A percentile compares a stretch with the other conserved stretches of the same genome.
Evolutionary conservation across 495 filamentous ascomycete genomes (phyloP).

Genomic region (Podospora pseudopauciseta): DNA sequence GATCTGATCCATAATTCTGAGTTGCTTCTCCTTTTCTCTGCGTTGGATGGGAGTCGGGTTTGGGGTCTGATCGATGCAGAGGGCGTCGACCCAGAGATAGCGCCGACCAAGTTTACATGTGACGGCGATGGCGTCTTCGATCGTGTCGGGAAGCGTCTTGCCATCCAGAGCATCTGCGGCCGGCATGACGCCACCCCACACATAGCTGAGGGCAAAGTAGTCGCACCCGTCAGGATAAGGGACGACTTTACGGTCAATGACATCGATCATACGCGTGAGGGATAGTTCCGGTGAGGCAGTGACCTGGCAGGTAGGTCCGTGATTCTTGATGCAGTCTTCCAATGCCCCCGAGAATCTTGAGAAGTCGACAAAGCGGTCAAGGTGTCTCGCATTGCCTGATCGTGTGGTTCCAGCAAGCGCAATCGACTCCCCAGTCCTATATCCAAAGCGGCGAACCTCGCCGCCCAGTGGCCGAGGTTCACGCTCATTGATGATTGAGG

Average conservation of each 20-base stretch:
- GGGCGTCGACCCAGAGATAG: slow-evolving; percentile 28
- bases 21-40: slow-evolving; percentile 10
- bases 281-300: neutral
- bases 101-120: slow-evolving; percentile 13
- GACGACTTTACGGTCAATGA: neutral
- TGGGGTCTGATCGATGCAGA: slow-evolving; percentile 24
- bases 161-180: slow-evolving; percentile 14
- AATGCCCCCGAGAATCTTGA: neutral
- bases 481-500: neutral
- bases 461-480: neutral
- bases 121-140: slow-evolving; percentile 26
- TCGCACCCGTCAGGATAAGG: neutral
- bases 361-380: slow-evolving; percentile 8
- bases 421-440: neutral
- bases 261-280: neutral
- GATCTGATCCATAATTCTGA: neutral
- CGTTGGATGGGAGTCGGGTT: slow-evolving; percentile 13
- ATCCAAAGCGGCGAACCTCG: neutral
- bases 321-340: neutral
- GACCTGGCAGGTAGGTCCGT: neutral
- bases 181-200: slow-evolving; percentile 12
- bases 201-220: neutral
- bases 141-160: slow-evolving; percentile 22
- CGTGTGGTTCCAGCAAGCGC: neutral
- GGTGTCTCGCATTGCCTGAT: neutral